Conservation (phyloP, 805 yeast species). For the Cephaloascus fragrans region DNA sequence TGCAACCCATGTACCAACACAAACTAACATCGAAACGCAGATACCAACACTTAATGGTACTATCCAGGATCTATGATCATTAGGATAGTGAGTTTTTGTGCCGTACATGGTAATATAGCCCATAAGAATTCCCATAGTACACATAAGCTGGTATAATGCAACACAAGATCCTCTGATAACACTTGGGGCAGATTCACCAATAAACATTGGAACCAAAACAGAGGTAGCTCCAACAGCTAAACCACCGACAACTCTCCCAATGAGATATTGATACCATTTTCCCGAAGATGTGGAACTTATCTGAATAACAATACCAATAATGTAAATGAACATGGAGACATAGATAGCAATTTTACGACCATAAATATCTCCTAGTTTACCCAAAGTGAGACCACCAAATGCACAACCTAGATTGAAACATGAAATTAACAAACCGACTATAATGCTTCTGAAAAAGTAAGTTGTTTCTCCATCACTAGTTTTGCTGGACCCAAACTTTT, state of each 20-base stretch:
- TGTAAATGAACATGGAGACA: constrained; percentile 16
- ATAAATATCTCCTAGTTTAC: constrained; percentile 14
- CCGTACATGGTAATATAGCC: constrained; percentile 33
- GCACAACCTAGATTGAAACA: constrained; percentile 20
- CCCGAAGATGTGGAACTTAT: constrained; percentile 8
- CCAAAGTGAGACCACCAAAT: constrained; percentile 16
- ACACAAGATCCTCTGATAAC: constrained; percentile 27
- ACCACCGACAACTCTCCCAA: constrained; percentile 18
- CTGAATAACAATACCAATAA: constrained; percentile 17
- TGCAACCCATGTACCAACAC: constrained; percentile 27
- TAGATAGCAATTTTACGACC: constrained; percentile 18
- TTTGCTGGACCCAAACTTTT: constrained; percentile 23
- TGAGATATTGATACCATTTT: constrained; percentile 15
- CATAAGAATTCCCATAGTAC: constrained; percentile 31
- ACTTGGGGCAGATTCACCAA: constrained; percentile 17
- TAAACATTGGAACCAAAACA: constrained; percentile 17
- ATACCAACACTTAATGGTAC: constrained; percentile 29
- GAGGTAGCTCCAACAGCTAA: constrained; percentile 17
- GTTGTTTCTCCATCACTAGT: constrained; percentile 16
- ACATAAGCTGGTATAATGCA: constrained; percentile 29
- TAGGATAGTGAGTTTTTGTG: constrained; percentile 16
- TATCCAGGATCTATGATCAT: constrained; percentile 30
- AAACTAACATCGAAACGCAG: constrained; percentile 16
- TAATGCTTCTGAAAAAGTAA: constrained; percentile 18
- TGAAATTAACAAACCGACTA: constrained; percentile 20